Percentiles rank a stretch among this genome's conserved stretches.
phyloP scores from a whole-genome alignment of 768 basidiomycete species.

The Mycena vulgaris region DNA sequence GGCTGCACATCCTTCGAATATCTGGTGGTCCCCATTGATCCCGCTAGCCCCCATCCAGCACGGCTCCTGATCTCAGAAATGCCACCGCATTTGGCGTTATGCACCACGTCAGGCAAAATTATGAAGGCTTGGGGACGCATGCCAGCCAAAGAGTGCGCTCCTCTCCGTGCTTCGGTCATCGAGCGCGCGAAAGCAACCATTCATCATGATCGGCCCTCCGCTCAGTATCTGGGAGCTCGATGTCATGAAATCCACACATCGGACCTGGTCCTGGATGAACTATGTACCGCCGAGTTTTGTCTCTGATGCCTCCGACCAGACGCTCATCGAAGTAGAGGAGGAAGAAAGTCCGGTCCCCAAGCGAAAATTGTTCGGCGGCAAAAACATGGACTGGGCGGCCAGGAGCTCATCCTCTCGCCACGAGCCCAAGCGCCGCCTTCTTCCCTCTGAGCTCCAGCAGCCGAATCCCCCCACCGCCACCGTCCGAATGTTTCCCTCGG shows the following conservation, averaged over 20 bases:
- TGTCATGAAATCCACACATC: not conserved
- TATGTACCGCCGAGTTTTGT: slow-evolving; percentile 1
- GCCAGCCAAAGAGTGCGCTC: not conserved
- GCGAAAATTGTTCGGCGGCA: not conserved
- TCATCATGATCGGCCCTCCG: too few relatives aligned
- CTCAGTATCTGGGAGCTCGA: not conserved
- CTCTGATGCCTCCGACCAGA: not conserved
- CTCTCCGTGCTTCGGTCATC: not conserved
- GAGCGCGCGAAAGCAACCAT: too few relatives aligned
- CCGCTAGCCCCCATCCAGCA: not conserved
- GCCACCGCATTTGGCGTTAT: slow-evolving; percentile 2
- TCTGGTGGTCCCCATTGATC: not conserved
- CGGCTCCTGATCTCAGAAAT: not conserved
- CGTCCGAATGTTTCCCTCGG: too few relatives aligned
- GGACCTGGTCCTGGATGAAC: not conserved
- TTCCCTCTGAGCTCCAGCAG: slow-evolving; percentile 2
- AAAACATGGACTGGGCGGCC: not conserved
- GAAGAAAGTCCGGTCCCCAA: not conserved
- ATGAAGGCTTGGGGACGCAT: not conserved
- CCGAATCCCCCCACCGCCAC: too few relatives aligned
- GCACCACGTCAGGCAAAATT: not conserved
- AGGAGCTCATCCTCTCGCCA: not conserved
- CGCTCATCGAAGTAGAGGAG: not conserved
- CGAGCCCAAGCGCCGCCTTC: too few relatives aligned
- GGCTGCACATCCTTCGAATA: slow-evolving; percentile 1